Evolutionary conservation across 768 basidiomycete genomes (phyloP).

Genomic region (Calocybe indica): DNA sequence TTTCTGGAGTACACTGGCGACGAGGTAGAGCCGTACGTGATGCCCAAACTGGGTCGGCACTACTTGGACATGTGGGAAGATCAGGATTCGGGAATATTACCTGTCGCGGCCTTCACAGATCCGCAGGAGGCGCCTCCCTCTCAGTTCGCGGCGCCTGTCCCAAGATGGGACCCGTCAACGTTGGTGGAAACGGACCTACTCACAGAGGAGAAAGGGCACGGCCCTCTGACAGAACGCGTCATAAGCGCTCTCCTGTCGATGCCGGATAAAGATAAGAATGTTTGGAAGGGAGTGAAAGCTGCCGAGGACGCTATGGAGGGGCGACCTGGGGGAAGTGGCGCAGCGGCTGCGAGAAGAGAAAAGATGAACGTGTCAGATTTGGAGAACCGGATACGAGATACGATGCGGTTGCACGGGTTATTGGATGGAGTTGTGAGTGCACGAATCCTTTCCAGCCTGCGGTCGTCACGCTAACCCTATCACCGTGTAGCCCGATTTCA

Average conservation of each 20-base stretch:
- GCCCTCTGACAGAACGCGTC: slow-evolving; percentile 81
- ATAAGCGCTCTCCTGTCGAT: slow-evolving; percentile 70
- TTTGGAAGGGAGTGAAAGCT: slow-evolving; percentile 76
- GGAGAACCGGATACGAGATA: slow-evolving; percentile 69
- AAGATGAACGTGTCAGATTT: slow-evolving; percentile 75
- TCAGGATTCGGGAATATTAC: slow-evolving; percentile 57
- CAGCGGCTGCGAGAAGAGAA: slow-evolving; percentile 69
- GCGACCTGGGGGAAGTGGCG: slow-evolving; percentile 72
- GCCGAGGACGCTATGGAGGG: slow-evolving; percentile 84
- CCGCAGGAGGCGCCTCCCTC: slow-evolving; percentile 29
- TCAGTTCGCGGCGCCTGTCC: slow-evolving; percentile 42
- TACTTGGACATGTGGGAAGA: slow-evolving; percentile 94
- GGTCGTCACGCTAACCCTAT: background rate
- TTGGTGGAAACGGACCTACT: slow-evolving; percentile 65
- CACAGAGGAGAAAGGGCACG: slow-evolving; percentile 77
- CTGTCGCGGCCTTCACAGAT: slow-evolving; percentile 19
- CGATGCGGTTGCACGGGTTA: slow-evolving; percentile 71
- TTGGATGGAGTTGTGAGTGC: slow-evolving; percentile 66
- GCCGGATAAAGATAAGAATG: slow-evolving; percentile 52
- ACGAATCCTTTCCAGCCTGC: background rate
- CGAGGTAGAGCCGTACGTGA: slow-evolving; percentile 79
- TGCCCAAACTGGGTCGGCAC: slow-evolving; percentile 83
- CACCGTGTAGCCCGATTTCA: slow-evolving; percentile 58
- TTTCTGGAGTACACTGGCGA: slow-evolving; percentile 90
- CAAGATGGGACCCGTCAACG: slow-evolving; percentile 82